phyloP scores from a whole-genome alignment of 108 stramenopile genomes.

The Conticribra weissflogii region DNA sequence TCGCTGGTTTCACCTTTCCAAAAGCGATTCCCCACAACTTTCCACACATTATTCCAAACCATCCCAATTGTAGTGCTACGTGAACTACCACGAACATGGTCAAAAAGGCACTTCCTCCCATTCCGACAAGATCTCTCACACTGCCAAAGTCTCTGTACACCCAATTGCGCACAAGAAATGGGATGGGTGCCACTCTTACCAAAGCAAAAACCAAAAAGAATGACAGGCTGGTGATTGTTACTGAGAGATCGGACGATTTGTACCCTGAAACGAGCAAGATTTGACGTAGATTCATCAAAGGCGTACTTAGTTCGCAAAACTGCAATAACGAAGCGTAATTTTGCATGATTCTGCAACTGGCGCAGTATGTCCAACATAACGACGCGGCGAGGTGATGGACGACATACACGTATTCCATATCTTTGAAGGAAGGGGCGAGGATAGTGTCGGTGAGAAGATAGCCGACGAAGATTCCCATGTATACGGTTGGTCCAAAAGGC shows the following conservation, averaged over 20 bases:
- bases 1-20: conserved; percentile 2
- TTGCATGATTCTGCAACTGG: conserved; percentile 26
- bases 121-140: conserved; percentile 18
- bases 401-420: conserved; percentile 6
- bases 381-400: conserved; percentile 33
- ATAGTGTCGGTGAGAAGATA: conserved; percentile 33
- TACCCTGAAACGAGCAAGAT: conserved; percentile 28
- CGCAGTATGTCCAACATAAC: conserved; percentile 28
- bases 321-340: conserved; percentile 18
- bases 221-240: conserved; percentile 9
- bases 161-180: conserved; percentile 19
- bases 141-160: conserved; percentile 7
- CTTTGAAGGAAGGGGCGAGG: background rate
- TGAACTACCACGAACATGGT: conserved; percentile 26
- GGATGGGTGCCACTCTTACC: conserved; percentile 24
- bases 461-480: conserved; percentile 43
- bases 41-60: conserved; percentile 30
- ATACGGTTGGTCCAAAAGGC: conserved; percentile 22
- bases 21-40: conserved; percentile 12
- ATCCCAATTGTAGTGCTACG: conserved; percentile 24
- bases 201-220: conserved; percentile 31
- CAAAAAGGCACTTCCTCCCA: conserved; percentile 19
- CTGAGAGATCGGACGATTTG: background rate
- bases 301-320: conserved; percentile 35
- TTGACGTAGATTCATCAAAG: conserved; percentile 31